Base-by-base conservation (phyloP, 148 eudicot species). In the Drosera capensis region DNA sequence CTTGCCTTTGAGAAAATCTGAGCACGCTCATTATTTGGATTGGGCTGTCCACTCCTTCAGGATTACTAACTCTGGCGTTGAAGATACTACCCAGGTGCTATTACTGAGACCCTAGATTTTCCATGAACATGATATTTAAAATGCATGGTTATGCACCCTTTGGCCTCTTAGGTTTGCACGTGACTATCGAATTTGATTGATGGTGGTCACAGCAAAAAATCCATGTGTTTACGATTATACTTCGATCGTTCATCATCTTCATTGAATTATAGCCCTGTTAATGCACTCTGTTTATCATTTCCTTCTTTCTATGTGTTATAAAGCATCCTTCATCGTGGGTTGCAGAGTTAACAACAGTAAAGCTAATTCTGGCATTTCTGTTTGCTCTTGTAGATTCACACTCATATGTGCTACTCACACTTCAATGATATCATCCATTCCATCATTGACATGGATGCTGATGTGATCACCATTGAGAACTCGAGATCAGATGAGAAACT, bases 1-100 rank as follows among this genome's bases (percentile, higher is more conserved):
- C 16, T 50, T 50, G 54, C 54, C 54, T 38, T 37, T 50, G 20
- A 51, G 53, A 51, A 75, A 75, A 67, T 67, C 72, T 0, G 79
- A 75, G 52, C 77, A 72, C 56, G 54, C 74, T 58, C 62, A 52
- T 62, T 79, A 75, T 58, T 53, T 79, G 65, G 70, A 75, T 22
- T 79, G 87, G 87, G 87, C 79, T 5, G 82, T 75, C 9, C 77
- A 72, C 52, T 72, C 79, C 44, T 79, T 79, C 74, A 58, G 87
- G 25, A 69, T 64, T 40, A 69, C 74, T 30, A 69, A 69, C 45
- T 47, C 40, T 21, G 63, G 70, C 35, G 66, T 69, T 22, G 31
- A 51, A 46, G 70, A 69, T 56, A 69, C 66, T 43, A 46, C 52
- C 31, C 74, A 63, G 73, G 68, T 68, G 24, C 20, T n/a, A n/a